A percentile compares a stretch with the other conserved stretches of the same genome.
phyloP scores from a whole-genome alignment of 345 rosid species.

The Citrus inodora region DNA sequence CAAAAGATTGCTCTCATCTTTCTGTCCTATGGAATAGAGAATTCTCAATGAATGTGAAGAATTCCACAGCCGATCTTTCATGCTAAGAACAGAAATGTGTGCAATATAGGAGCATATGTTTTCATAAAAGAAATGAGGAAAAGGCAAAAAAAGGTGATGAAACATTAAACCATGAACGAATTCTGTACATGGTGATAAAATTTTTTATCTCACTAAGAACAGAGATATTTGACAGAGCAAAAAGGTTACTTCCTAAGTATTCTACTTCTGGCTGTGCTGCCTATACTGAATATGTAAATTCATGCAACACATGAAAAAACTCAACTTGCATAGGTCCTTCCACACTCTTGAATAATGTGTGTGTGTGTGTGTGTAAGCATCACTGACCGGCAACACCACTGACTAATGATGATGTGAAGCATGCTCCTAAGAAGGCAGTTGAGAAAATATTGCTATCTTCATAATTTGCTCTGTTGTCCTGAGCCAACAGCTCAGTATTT shows the following conservation, averaged over 20 bases:
- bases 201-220: neutral
- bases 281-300: neutral
- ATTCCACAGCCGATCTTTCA: neutral
- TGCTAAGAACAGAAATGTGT: neutral
- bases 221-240: neutral
- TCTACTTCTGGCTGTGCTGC: neutral
- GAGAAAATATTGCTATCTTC: neutral
- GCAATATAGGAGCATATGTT: neutral
- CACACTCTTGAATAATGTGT: neutral
- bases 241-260: neutral
- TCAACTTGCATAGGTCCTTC: neutral
- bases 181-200: neutral
- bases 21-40: neutral
- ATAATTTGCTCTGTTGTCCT: neutral
- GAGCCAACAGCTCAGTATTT: neutral
- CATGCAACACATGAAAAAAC: neutral
- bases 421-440: neutral
- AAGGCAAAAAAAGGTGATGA: neutral
- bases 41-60: neutral
- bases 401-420: neutral
- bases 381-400: neutral
- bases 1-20: conserved; percentile 12
- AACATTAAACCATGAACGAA: neutral
- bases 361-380: neutral
- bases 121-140: neutral